Evolutionary conservation across 352 stramenopile species (phyloP).

Genomic region (Phytophthora crassamura): DNA sequence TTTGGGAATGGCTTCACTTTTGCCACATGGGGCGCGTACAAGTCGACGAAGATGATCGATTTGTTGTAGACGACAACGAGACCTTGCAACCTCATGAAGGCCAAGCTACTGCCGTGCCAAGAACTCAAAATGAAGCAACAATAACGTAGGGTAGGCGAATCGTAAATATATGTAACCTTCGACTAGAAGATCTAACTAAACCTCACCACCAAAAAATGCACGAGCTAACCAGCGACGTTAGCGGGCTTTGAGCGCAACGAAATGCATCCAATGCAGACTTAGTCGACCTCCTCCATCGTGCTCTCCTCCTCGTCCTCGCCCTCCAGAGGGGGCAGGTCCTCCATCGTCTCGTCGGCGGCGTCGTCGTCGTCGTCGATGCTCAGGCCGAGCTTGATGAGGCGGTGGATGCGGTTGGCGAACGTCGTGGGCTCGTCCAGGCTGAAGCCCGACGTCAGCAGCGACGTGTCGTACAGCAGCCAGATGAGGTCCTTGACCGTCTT

Average conservation of each 20-base stretch:
- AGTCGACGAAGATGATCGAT: no score
- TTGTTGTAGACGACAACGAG: no score
- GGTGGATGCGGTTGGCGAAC: slow-evolving; percentile 99
- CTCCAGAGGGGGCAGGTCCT: slow-evolving; percentile 97
- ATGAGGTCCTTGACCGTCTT: slow-evolving; percentile 99
- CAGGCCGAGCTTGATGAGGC: slow-evolving; percentile 99
- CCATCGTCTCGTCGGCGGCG: slow-evolving; percentile 94
- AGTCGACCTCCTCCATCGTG: slow-evolving; percentile 99
- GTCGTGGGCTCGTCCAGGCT: slow-evolving; percentile 98
- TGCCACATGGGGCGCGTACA: no score
- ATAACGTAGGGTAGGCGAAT: slow-evolving; percentile 33
- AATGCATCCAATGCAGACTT: slow-evolving; percentile 49
- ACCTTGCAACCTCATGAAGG: no score
- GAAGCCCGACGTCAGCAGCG: slow-evolving; percentile 99
- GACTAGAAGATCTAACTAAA: slow-evolving; percentile 56
- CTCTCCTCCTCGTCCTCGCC: slow-evolving; percentile 96
- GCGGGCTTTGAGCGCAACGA: no score
- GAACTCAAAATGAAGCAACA: slow-evolving; percentile 1
- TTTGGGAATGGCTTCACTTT: no score
- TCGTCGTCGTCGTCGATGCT: slow-evolving; percentile 98
- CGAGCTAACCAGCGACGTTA: slow-evolving; percentile 27
- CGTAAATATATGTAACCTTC: slow-evolving; percentile 78
- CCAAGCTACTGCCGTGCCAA: no score
- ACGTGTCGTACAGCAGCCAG: slow-evolving; percentile 99
- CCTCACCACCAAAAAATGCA: slow-evolving; percentile 52